These are phyloP conservation scores for Choiromyces venosus DNA, from an alignment of 495 filamentous ascomycete genomes.

Conservation along the genomic window DNA sequence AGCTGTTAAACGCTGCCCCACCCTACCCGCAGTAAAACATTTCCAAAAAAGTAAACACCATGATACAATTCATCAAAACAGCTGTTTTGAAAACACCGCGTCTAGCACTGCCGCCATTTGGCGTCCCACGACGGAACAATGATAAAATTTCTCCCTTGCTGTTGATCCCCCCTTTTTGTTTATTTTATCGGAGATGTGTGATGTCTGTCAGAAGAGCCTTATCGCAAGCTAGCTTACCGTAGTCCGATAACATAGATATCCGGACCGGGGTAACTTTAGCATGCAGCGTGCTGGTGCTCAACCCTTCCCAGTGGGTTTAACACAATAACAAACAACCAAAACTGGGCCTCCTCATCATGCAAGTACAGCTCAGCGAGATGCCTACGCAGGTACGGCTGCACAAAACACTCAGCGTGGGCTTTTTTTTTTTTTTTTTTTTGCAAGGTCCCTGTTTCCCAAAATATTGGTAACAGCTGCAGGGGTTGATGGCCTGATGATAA, in stretches of 20 bases:
- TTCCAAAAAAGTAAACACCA: background rate
- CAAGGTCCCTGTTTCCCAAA: background rate
- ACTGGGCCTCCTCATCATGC: background rate
- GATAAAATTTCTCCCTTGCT: background rate
- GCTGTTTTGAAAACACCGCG: background rate
- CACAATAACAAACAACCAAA: conserved; percentile 3
- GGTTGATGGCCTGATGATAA: background rate
- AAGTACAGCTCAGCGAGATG: background rate
- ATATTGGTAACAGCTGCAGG: background rate
- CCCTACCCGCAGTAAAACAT: background rate
- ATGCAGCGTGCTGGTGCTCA: background rate
- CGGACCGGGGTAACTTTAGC: background rate
- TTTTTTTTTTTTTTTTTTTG: too few relatives aligned
- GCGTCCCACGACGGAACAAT: background rate
- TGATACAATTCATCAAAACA: background rate
- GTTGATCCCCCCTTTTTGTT: background rate
- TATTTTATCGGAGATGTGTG: background rate
- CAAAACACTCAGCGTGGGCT: background rate
- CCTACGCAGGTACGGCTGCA: background rate
- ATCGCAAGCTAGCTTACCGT: background rate
- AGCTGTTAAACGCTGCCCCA: background rate
- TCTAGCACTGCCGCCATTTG: background rate
- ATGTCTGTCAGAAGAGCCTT: background rate
- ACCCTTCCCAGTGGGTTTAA: background rate
- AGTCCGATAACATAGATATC: background rate